phyloP scores from a whole-genome alignment of 2,329 filamentous ascomycete genomes.

The Fusarium scirpi region DNA sequence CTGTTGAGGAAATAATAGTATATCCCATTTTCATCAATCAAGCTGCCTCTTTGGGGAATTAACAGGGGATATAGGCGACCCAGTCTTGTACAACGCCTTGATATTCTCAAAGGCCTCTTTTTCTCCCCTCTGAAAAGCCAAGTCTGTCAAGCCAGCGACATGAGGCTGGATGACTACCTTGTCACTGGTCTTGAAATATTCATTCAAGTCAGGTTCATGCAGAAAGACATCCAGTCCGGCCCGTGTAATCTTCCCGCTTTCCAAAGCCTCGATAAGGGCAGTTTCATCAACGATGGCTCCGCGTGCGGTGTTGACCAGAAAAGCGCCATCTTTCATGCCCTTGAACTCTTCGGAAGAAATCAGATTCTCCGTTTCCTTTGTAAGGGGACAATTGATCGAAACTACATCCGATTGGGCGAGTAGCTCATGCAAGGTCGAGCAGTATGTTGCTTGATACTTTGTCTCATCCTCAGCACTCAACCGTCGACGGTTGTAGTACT shows the following conservation, averaged over 20 bases:
- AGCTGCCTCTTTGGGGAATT: slow-evolving; percentile 29
- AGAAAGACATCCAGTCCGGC: slow-evolving; percentile 63
- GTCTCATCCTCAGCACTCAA: slow-evolving; percentile 52
- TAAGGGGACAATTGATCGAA: slow-evolving; percentile 57
- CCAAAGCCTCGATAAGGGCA: slow-evolving; percentile 60
- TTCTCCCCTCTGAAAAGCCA: slow-evolving; percentile 57
- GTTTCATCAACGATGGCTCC: slow-evolving; percentile 62
- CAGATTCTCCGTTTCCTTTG: slow-evolving; percentile 53
- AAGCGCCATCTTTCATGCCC: slow-evolving; percentile 60
- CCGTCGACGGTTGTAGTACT: slow-evolving; percentile 57
- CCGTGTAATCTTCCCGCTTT: slow-evolving; percentile 58
- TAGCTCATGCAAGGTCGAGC: slow-evolving; percentile 53
- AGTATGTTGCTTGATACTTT: slow-evolving; percentile 53
- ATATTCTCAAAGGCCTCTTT: slow-evolving; percentile 62
- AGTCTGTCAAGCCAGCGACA: slow-evolving; percentile 58
- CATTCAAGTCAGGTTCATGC: slow-evolving; percentile 58
- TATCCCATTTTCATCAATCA: neutral
- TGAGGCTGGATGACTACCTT: slow-evolving; percentile 60
- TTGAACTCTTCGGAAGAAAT: slow-evolving; percentile 56
- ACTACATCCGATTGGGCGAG: slow-evolving; percentile 57
- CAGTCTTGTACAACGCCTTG: slow-evolving; percentile 53
- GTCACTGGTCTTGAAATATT: slow-evolving; percentile 56
- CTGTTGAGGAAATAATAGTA: accelerated
- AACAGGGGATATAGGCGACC: slow-evolving; percentile 55
- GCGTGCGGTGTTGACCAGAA: slow-evolving; percentile 64